phyloP scores from a whole-genome alignment of 176 grass and related monocot species.

The Coix lacrymajobi region DNA sequence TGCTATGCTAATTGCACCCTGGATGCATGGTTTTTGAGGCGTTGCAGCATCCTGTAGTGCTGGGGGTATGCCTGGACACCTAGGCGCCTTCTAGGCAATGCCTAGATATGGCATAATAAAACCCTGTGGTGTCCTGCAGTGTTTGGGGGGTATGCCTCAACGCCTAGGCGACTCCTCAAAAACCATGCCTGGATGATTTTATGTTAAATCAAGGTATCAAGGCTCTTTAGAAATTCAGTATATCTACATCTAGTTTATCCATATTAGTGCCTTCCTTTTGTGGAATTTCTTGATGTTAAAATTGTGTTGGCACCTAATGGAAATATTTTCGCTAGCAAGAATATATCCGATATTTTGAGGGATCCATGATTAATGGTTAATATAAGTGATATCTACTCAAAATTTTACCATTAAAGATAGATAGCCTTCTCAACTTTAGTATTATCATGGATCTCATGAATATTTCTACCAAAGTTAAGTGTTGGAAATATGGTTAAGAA shows the following conservation, averaged over 20 bases:
- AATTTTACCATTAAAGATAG: background rate
- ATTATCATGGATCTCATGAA: background rate
- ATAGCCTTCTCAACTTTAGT: background rate
- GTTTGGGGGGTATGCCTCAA: no score
- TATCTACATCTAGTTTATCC: background rate
- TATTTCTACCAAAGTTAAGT: background rate
- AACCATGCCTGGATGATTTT: background rate
- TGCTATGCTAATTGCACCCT: background rate
- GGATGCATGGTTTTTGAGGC: no score
- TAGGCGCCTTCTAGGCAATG: no score
- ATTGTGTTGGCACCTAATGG: background rate
- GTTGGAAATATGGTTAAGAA: background rate
- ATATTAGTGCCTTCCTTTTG: background rate
- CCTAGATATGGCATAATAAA: no score
- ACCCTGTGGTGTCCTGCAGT: no score
- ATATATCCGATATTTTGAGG: background rate
- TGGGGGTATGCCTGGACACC: no score
- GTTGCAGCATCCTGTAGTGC: no score
- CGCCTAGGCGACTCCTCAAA: no score
- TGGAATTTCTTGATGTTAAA: conserved; percentile 3
- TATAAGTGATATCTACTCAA: background rate
- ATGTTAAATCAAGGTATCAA: background rate
- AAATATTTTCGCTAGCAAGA: background rate
- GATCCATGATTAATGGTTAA: background rate
- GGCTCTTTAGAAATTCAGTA: background rate